Percentiles rank a stretch among this genome's conserved stretches.
Evolutionary conservation across 305 asterid genomes (phyloP).

Genomic region (Fraxinus sp.): DNA sequence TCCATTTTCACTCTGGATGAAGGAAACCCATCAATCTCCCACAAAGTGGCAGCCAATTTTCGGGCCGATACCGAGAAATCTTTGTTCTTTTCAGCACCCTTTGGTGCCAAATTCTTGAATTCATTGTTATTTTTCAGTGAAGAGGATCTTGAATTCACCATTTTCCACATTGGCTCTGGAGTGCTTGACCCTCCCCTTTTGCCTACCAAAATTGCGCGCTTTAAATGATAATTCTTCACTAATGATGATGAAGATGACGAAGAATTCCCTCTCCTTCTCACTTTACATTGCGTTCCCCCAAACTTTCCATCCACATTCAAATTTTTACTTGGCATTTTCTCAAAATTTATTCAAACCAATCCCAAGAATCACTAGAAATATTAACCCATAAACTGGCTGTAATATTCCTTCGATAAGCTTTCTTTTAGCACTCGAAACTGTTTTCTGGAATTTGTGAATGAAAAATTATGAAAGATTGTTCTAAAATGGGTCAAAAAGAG

Average conservation of each 20-base stretch:
- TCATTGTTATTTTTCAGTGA: conserved; percentile 44
- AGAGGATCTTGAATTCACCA: conserved; percentile 63
- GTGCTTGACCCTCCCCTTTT: conserved; percentile 76
- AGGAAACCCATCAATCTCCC: conserved; percentile 69
- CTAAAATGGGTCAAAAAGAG: conserved; percentile 38
- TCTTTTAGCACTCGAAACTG: too few relatives aligned
- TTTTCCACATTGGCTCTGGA: conserved; percentile 79
- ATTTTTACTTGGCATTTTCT: conserved; percentile 50
- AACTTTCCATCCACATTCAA: conserved; percentile 51
- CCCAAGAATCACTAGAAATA: conserved; percentile 50
- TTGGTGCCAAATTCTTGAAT: conserved; percentile 44
- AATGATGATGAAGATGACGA: conserved; percentile 80
- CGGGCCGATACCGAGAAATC: conserved; percentile 68
- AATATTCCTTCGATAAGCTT: conserved; percentile 23
- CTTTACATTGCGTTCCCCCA: conserved; percentile 61
- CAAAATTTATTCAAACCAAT: conserved; percentile 19
- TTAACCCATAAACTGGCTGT: conserved; percentile 28
- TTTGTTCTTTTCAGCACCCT: conserved; percentile 42
- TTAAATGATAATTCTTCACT: conserved; percentile 55
- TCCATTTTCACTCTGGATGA: conserved; percentile 48
- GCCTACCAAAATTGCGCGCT: conserved; percentile 70
- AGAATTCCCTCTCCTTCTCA: conserved; percentile 80
- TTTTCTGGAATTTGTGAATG: conserved; percentile 13
- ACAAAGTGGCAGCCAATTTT: conserved; percentile 64
- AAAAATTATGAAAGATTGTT: conserved; percentile 28